These are phyloP conservation scores for Lentinula raphanica DNA, from an alignment of 768 basidiomycete species.

Conservation along the genomic window DNA sequence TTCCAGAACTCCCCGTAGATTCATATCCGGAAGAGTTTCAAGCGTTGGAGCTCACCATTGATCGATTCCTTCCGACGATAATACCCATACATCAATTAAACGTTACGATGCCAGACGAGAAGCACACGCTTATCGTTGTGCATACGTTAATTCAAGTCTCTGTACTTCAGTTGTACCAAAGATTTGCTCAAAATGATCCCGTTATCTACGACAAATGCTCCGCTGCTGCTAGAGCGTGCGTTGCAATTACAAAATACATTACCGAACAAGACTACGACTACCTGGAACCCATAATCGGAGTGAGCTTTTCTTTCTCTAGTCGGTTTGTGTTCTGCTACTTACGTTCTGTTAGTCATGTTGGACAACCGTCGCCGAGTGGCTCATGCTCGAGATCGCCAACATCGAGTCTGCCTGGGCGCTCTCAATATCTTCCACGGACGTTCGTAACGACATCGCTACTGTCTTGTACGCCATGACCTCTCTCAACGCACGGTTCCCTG, in stretches of 20 bases:
- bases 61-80: conserved; percentile 57
- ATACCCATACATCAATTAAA: conserved; percentile 63
- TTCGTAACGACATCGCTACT: conserved; percentile 56
- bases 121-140: conserved; percentile 50
- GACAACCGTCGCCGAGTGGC: conserved; percentile 61
- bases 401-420: conserved; percentile 62
- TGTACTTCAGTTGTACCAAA: conserved; percentile 59
- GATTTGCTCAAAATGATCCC: conserved; percentile 55
- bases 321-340: conserved; percentile 7
- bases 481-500: conserved; percentile 55
- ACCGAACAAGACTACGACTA: conserved; percentile 60
- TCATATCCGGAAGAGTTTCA: conserved; percentile 55
- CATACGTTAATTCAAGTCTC: conserved; percentile 67
- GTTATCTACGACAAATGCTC: conserved; percentile 63
- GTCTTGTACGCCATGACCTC: conserved; percentile 61
- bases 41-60: conserved; percentile 57
- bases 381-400: conserved; percentile 61
- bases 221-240: conserved; percentile 55
- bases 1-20: conserved; percentile 37
- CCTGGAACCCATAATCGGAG: conserved; percentile 75
- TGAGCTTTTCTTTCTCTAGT: conserved; percentile 32
- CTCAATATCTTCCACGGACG: conserved; percentile 44
- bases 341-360: conserved; percentile 53
- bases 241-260: conserved; percentile 57
- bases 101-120: conserved; percentile 45